Evolutionary conservation across 352 stramenopile species (phyloP).

Genomic region (Pythium dissotocum): DNA sequence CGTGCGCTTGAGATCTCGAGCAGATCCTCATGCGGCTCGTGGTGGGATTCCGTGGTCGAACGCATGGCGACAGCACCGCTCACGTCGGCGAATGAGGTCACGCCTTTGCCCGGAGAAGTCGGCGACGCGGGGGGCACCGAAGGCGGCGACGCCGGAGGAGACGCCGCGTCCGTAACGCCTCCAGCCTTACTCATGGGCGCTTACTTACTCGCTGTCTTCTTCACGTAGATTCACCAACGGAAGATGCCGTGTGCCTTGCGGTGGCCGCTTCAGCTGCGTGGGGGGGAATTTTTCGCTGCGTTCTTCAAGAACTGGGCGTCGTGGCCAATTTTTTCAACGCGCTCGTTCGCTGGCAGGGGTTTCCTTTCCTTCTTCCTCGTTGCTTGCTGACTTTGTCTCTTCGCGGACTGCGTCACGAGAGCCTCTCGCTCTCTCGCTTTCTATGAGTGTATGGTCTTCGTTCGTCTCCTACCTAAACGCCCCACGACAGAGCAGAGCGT

Average conservation of each 20-base stretch:
- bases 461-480: not conserved
- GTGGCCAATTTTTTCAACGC: not conserved
- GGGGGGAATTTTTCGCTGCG: not conserved
- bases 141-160: not conserved
- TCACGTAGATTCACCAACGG: not conserved
- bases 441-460: not conserved
- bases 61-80: conserved; percentile 13
- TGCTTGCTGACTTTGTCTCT: conserved; percentile 8
- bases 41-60: not conserved
- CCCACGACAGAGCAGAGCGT: not conserved
- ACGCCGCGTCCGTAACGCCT: not conserved
- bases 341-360: not conserved
- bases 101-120: conserved; percentile 5
- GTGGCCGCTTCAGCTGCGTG: not conserved
- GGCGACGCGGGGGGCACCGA: not conserved
- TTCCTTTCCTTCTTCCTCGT: not conserved
- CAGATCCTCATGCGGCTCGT: conserved; percentile 5
- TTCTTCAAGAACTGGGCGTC: not conserved
- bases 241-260: conserved; percentile 5
- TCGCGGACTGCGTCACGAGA: not conserved
- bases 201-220: not conserved
- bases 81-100: conserved; percentile 18
- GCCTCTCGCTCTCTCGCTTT: no score
- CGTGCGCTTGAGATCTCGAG: conserved; percentile 19
- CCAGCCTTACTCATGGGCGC: not conserved